Conservation (phyloP, 768 basidiomycete genomes). For the Tylopilus sp. region DNA sequence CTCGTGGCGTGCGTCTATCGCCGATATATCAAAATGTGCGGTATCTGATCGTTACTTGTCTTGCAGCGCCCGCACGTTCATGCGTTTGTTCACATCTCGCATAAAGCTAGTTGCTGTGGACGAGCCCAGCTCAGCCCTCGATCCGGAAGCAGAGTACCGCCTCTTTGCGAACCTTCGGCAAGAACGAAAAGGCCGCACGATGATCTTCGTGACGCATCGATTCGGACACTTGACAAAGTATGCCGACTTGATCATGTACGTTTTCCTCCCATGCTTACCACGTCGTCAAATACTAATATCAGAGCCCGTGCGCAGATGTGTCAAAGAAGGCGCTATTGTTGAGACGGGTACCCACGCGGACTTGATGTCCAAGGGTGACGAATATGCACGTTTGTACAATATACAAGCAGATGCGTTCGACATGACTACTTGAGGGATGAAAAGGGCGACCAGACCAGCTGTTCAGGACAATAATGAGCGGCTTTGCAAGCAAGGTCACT, state of each 20-base stretch:
- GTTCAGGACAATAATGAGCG: too few relatives aligned
- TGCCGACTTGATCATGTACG: constrained; percentile 37
- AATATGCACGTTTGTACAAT: constrained; percentile 34
- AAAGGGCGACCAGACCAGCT: too few relatives aligned
- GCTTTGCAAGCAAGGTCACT: not conserved
- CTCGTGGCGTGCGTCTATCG: constrained; percentile 22
- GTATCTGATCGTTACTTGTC: too few relatives aligned
- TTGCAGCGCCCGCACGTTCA: constrained; percentile 37
- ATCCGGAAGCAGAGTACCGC: constrained; percentile 34
- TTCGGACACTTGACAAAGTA: constrained; percentile 36
- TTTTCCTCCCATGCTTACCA: not conserved
- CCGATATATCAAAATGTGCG: too few relatives aligned
- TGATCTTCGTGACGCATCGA: constrained; percentile 4
- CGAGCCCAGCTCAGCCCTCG: constrained; percentile 38
- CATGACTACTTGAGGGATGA: too few relatives aligned
- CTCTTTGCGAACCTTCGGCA: constrained; percentile 29
- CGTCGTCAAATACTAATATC: not conserved
- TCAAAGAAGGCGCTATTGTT: constrained; percentile 31
- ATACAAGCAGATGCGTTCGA: constrained; percentile 31
- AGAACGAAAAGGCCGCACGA: constrained; percentile 31
- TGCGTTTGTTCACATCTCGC: constrained; percentile 33
- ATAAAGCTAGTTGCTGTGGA: constrained; percentile 34
- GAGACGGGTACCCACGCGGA: constrained; percentile 35
- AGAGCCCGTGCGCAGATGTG: constrained; percentile 22
- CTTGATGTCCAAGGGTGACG: constrained; percentile 27